Evolutionary conservation across 1,284 basidiomycete genomes (phyloP).

Genomic region (Microbotryum silenes-acaulis): DNA sequence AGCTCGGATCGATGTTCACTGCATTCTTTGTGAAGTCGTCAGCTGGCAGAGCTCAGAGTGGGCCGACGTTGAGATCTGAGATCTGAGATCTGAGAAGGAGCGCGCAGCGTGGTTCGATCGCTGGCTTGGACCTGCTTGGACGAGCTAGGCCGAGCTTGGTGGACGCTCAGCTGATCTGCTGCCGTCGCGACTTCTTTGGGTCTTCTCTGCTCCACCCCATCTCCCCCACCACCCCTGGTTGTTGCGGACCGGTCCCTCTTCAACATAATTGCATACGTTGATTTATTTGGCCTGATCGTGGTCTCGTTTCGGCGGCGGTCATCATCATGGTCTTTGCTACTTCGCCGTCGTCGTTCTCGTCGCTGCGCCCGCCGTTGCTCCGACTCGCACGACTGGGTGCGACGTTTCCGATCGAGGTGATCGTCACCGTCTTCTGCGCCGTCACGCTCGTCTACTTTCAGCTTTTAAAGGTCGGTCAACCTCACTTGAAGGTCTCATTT

Average conservation of each 20-base stretch:
- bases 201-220: not conserved
- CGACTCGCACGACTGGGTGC: slow-evolving; percentile 42
- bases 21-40: too few species aligned
- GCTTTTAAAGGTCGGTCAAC: slow-evolving; percentile 57
- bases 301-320: not conserved
- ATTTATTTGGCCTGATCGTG: not conserved
- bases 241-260: not conserved
- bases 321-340: slow-evolving; percentile 25
- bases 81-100: too few species aligned
- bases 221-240: not conserved
- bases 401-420: slow-evolving; percentile 60
- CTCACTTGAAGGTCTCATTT: slow-evolving; percentile 41
- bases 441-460: slow-evolving; percentile 89
- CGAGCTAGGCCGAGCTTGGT: too few species aligned
- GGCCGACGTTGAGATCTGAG: too few species aligned
- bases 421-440: slow-evolving; percentile 75
- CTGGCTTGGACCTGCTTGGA: too few species aligned
- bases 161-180: too few species aligned
- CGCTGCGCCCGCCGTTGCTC: slow-evolving; percentile 21
- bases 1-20: too few species aligned
- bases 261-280: too few species aligned
- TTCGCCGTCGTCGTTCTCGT: slow-evolving; percentile 25
- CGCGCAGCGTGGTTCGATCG: too few species aligned
- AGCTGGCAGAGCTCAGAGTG: too few species aligned
- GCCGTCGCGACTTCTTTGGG: too few species aligned